phyloP scores from a whole-genome alignment of 257 asterid species.

The Nicotiana tomentosiformis region DNA sequence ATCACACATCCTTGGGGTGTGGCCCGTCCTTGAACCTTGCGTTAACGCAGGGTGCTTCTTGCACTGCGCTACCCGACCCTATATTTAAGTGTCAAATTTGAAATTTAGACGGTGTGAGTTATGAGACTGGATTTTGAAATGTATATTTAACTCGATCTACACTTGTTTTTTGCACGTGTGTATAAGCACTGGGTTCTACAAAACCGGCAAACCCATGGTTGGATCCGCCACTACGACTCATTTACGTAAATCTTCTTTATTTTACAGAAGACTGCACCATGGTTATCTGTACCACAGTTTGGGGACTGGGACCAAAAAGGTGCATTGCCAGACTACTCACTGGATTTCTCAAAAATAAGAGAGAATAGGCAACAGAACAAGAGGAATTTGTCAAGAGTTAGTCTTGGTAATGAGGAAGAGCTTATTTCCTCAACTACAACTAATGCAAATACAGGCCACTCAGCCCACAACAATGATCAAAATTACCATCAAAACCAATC shows the following conservation, averaged over 20 bases:
- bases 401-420: slow-evolving; percentile 82
- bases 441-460: slow-evolving; percentile 24
- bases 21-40: too few species aligned
- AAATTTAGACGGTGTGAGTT: too few species aligned
- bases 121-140: too few species aligned
- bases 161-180: too few species aligned
- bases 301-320: slow-evolving; percentile 95
- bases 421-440: slow-evolving; percentile 41
- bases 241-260: neutral
- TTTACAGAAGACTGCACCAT: slow-evolving; percentile 46
- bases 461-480: slow-evolving; percentile 25
- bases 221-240: too few species aligned
- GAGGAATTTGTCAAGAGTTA: slow-evolving; percentile 47
- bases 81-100: too few species aligned
- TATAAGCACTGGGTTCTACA: too few species aligned
- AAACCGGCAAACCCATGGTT: too few species aligned
- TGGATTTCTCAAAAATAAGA: slow-evolving; percentile 83
- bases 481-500: slow-evolving; percentile 35
- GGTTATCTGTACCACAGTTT: slow-evolving; percentile 88
- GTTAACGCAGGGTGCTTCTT: accelerated
- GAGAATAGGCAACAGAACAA: slow-evolving; percentile 85
- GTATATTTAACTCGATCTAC: too few species aligned
- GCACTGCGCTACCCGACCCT: too few species aligned
- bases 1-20: too few species aligned
- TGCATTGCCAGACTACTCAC: slow-evolving; percentile 62